A percentile compares a stretch with the other conserved stretches of the same genome.
Conservation (phyloP, 371 early-diverging fungal species). For the Saksenaea vasiformis region DNA sequence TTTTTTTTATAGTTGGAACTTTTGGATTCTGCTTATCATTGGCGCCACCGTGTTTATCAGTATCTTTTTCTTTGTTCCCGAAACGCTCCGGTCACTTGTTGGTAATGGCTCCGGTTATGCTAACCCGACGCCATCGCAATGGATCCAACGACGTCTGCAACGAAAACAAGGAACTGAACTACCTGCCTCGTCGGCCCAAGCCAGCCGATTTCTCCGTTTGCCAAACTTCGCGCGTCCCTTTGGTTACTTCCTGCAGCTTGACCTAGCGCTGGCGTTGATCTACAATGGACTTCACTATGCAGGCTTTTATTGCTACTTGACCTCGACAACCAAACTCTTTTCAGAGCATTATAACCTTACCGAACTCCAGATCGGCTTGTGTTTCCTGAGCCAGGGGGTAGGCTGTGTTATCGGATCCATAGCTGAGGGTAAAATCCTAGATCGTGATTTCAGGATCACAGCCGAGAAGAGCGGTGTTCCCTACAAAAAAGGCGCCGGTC, state of each 20-base stretch:
- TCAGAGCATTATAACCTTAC: conserved; percentile 19
- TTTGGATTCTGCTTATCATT: conserved; percentile 55
- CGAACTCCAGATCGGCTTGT: conserved; percentile 35
- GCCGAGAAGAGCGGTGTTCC: conserved; percentile 14
- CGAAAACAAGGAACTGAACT: background rate
- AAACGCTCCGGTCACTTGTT: conserved; percentile 58
- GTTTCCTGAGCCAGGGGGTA: conserved; percentile 32
- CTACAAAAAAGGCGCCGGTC: conserved; percentile 13
- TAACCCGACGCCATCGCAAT: conserved; percentile 32
- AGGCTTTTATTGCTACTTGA: conserved; percentile 23
- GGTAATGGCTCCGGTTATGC: conserved; percentile 33
- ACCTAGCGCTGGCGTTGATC: conserved; percentile 18
- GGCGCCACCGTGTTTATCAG: conserved; percentile 49
- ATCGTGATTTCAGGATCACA: conserved; percentile 30
- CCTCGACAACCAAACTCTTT: conserved; percentile 29
- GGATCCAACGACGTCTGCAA: conserved; percentile 1
- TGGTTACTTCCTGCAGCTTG: conserved; percentile 6
- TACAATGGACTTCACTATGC: conserved; percentile 23
- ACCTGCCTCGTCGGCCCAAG: background rate
- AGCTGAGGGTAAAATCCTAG: conserved; percentile 26
- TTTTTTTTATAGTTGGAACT: conserved; percentile 36
- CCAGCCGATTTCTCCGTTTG: background rate
- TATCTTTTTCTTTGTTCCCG: conserved; percentile 57
- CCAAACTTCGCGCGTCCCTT: background rate
- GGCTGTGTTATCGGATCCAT: conserved; percentile 35